Evolutionary conservation across 2,329 filamentous ascomycete species (phyloP).

Genomic region (Hypoxylon rubiginosum): DNA sequence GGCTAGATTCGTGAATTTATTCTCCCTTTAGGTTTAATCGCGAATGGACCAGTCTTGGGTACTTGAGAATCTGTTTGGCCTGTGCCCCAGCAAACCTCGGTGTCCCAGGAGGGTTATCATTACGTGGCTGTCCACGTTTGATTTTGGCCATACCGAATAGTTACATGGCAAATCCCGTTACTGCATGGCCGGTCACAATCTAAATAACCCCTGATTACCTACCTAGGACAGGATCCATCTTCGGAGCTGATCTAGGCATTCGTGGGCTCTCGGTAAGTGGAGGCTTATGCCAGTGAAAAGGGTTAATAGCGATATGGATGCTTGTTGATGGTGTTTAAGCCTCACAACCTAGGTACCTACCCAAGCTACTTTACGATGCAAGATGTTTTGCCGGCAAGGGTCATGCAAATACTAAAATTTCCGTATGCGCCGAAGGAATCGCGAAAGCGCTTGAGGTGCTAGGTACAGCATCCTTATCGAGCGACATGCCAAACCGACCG

Average conservation of each 20-base stretch:
- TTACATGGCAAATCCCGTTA: background rate
- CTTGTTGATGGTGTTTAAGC: background rate
- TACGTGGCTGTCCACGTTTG: background rate
- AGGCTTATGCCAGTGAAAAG: too few relatives aligned
- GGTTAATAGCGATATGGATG: background rate
- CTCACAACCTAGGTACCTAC: background rate
- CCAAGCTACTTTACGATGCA: background rate
- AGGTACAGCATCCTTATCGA: background rate
- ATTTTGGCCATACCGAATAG: background rate
- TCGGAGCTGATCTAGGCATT: too few relatives aligned
- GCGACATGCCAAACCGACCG: too few relatives aligned
- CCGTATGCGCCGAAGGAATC: background rate
- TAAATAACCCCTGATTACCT: too few relatives aligned
- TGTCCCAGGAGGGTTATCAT: background rate
- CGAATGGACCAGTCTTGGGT: background rate
- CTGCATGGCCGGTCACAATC: background rate
- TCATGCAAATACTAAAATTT: background rate
- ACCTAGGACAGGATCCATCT: too few relatives aligned
- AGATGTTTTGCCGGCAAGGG: background rate
- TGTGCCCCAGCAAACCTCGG: background rate
- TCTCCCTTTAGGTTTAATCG: background rate
- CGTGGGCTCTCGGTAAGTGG: too few relatives aligned
- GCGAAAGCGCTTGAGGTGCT: background rate
- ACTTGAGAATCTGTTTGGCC: background rate
- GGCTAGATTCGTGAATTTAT: background rate